Evolutionary conservation across 2,329 filamentous ascomycete species (phyloP).

Genomic region (Pseudohalonectria lignicola): DNA sequence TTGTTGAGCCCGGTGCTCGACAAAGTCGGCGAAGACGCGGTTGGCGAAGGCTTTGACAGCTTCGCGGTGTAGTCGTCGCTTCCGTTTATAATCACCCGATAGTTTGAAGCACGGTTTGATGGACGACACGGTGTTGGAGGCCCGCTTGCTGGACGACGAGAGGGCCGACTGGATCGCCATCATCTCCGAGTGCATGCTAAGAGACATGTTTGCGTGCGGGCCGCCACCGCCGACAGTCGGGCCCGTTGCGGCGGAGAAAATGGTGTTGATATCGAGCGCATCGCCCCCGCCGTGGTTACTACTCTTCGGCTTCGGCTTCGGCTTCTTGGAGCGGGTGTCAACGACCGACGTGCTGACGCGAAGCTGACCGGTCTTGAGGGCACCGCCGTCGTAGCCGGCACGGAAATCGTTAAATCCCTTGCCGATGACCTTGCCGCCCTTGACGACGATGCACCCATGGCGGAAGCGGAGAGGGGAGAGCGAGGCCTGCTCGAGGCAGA

Average conservation of each 20-base stretch:
- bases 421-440: constrained; percentile 40
- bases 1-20: constrained; percentile 16
- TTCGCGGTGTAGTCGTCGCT: constrained; percentile 27
- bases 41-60: constrained; percentile 31
- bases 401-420: constrained; percentile 38
- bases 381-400: constrained; percentile 34
- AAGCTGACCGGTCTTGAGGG: constrained; percentile 30
- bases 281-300: background rate
- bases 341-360: constrained; percentile 18
- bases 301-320: constrained; percentile 22
- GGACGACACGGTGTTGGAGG: constrained; percentile 26
- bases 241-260: too few species aligned
- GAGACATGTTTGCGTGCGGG: constrained; percentile 10
- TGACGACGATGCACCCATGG: constrained; percentile 33
- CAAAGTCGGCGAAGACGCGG: constrained; percentile 24
- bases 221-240: background rate
- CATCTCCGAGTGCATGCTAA: constrained; percentile 45
- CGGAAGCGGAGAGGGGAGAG: constrained; percentile 36
- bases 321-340: constrained; percentile 21
- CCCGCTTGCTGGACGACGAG: constrained; percentile 18
- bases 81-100: constrained; percentile 35
- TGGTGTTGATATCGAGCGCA: too few species aligned
- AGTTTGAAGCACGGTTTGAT: constrained; percentile 35
- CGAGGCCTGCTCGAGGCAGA: constrained; percentile 39
- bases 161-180: constrained; percentile 42